Conservation (phyloP, 306 rosid genomes). For the Fragaria iinumae region DNA sequence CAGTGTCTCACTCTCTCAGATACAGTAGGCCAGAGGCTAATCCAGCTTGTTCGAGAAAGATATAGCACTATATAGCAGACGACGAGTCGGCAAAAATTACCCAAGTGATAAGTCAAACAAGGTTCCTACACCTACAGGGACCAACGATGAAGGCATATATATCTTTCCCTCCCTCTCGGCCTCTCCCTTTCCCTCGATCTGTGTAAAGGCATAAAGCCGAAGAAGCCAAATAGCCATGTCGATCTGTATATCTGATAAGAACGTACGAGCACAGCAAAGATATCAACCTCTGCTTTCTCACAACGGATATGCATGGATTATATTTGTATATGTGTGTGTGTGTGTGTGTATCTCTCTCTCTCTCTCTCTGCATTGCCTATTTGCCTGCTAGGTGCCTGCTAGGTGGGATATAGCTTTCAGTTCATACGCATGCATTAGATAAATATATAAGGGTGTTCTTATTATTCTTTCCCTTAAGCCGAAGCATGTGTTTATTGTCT, state of each 20-base stretch:
- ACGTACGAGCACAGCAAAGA: background rate
- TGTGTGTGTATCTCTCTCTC: too few relatives aligned
- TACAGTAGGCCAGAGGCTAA: too few relatives aligned
- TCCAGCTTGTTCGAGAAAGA: too few relatives aligned
- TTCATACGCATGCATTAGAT: slow-evolving; percentile 2
- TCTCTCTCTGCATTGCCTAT: slow-evolving; percentile 24
- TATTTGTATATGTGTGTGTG: background rate
- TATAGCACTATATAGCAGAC: too few relatives aligned
- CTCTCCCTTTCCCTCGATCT: background rate
- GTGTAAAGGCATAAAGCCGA: slow-evolving; percentile 2
- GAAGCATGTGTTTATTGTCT: background rate
- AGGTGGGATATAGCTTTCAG: background rate
- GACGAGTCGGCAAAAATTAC: background rate
- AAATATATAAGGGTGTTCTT: background rate
- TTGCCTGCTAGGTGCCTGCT: too few relatives aligned
- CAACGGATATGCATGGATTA: slow-evolving; percentile 30
- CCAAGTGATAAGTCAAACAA: background rate
- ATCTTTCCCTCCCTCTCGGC: background rate
- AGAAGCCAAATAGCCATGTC: background rate
- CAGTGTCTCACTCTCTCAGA: too few relatives aligned
- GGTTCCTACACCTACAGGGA: background rate
- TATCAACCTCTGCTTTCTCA: background rate
- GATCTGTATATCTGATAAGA: slow-evolving; percentile 7
- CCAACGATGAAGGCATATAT: background rate
- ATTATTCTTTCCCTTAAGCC: background rate